Evolutionary conservation across 805 yeast species (phyloP).

Genomic region (Sugiyamaella valdiviana): DNA sequence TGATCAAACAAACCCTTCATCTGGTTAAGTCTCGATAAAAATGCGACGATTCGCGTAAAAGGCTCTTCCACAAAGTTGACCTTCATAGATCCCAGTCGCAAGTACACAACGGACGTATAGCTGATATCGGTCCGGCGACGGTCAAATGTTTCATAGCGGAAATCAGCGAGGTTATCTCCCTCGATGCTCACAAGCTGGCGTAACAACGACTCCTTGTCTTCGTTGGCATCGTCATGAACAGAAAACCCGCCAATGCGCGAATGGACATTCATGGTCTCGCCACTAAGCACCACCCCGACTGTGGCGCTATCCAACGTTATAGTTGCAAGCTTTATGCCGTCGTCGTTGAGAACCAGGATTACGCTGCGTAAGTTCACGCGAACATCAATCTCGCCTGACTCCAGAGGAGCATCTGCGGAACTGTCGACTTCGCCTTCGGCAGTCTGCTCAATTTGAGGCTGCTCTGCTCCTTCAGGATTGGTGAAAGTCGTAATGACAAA

Average conservation of each 20-base stretch:
- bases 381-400: constrained; percentile 44
- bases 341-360: constrained; percentile 71
- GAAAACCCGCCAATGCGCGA: constrained; percentile 74
- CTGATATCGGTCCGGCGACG: constrained; percentile 35
- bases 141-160: constrained; percentile 78
- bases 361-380: constrained; percentile 66
- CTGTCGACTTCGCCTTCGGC: not conserved
- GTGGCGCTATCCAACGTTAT: constrained; percentile 68
- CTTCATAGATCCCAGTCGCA: constrained; percentile 69
- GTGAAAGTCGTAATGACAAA: constrained; percentile 83
- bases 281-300: constrained; percentile 57
- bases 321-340: constrained; percentile 75
- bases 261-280: constrained; percentile 67
- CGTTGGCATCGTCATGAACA: constrained; percentile 59
- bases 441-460: not conserved
- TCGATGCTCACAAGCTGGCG: constrained; percentile 71
- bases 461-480: constrained; percentile 47
- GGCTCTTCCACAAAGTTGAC: constrained; percentile 80
- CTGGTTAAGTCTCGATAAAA: constrained; percentile 64
- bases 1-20: constrained; percentile 88
- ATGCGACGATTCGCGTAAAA: constrained; percentile 57
- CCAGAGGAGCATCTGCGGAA: not conserved
- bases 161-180: constrained; percentile 74
- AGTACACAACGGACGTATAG: constrained; percentile 51
- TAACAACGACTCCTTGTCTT: constrained; percentile 47